These are phyloP conservation scores for Neckera pumila DNA, from an alignment of 225 moss, liverwort and hornwort species.

Conservation along the genomic window DNA sequence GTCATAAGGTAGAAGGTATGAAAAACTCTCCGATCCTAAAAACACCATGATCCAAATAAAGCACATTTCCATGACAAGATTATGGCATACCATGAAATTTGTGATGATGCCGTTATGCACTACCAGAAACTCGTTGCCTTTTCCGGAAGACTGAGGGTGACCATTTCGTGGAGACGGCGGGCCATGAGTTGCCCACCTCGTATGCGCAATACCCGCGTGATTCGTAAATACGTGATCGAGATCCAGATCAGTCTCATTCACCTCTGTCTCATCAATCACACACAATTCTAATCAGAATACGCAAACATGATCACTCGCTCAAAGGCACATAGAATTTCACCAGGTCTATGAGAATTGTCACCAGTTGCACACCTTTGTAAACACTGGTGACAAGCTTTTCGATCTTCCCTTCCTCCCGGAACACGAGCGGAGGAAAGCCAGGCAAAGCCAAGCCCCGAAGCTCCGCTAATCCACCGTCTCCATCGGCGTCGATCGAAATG, in stretches of 20 bases:
- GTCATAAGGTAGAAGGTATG: not conserved
- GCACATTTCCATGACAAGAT: not conserved
- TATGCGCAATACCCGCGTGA: slow-evolving; percentile 95
- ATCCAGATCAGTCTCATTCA: slow-evolving; percentile 71
- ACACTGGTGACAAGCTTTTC: slow-evolving; percentile 95
- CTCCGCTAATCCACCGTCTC: not conserved
- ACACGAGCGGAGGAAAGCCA: slow-evolving; percentile 59
- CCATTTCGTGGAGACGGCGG: slow-evolving; percentile 88
- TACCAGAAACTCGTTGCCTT: slow-evolving; percentile 94
- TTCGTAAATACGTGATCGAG: slow-evolving; percentile 51
- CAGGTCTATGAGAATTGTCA: not conserved
- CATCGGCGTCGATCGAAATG: slow-evolving; percentile 79
- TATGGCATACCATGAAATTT: slow-evolving; percentile 63
- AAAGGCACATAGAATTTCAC: not conserved
- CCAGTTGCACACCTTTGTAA: slow-evolving; percentile 47
- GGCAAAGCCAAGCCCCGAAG: slow-evolving; percentile 39
- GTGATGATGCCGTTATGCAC: slow-evolving; percentile 99
- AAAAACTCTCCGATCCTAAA: not conserved
- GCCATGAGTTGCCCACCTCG: slow-evolving; percentile 99
- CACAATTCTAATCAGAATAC: not conserved
- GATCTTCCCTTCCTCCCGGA: slow-evolving; percentile 96
- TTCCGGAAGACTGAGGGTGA: slow-evolving; percentile 94
- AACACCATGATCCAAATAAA: not conserved
- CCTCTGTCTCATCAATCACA: slow-evolving; percentile 40
- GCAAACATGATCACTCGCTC: not conserved